Evolutionary conservation across 2,329 filamentous ascomycete species (phyloP).

Genomic region (Endocalyx cinctus): DNA sequence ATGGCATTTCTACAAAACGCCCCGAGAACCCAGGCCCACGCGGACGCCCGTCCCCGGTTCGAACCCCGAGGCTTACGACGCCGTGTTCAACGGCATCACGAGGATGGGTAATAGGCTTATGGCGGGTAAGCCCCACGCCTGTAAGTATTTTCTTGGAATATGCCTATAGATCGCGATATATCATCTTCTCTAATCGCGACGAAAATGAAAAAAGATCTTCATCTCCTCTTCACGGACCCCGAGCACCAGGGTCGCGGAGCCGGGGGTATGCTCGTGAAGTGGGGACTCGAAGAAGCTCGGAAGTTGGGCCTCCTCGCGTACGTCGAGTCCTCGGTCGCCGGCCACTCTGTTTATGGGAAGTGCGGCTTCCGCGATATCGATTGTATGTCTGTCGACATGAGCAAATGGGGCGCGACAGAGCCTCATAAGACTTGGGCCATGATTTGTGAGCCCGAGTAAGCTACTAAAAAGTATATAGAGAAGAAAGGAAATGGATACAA

Average conservation of each 20-base stretch:
- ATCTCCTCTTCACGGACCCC: slow-evolving; percentile 35
- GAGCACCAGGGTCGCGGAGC: slow-evolving; percentile 36
- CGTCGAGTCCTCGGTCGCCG: slow-evolving; percentile 32
- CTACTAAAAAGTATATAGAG: no score
- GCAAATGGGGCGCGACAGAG: slow-evolving; percentile 25
- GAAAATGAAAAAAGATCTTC: slow-evolving; percentile 26
- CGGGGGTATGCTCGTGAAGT: slow-evolving; percentile 32
- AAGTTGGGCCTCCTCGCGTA: slow-evolving; percentile 28
- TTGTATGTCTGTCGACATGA: slow-evolving; percentile 21
- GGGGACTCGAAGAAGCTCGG: slow-evolving; percentile 32
- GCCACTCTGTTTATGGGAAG: slow-evolving; percentile 32
- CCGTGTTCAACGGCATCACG: slow-evolving; percentile 22
- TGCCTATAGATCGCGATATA: neutral
- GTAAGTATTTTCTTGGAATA: slow-evolving; percentile 19
- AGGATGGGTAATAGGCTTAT: slow-evolving; percentile 13
- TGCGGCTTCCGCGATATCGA: slow-evolving; percentile 34
- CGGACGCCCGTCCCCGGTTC: slow-evolving; percentile 19
- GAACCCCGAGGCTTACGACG: slow-evolving; percentile 28
- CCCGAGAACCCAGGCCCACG: slow-evolving; percentile 11
- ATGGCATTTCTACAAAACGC: slow-evolving; percentile 25
- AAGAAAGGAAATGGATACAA: no score
- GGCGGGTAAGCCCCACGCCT: slow-evolving; percentile 19
- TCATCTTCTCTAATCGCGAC: neutral
- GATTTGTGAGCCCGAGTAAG: slow-evolving; percentile 16
- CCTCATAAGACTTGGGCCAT: slow-evolving; percentile 21